These are phyloP conservation scores for Zoysia matrella DNA, from an alignment of 202 grass and related monocot species.

Conservation along the genomic window DNA sequence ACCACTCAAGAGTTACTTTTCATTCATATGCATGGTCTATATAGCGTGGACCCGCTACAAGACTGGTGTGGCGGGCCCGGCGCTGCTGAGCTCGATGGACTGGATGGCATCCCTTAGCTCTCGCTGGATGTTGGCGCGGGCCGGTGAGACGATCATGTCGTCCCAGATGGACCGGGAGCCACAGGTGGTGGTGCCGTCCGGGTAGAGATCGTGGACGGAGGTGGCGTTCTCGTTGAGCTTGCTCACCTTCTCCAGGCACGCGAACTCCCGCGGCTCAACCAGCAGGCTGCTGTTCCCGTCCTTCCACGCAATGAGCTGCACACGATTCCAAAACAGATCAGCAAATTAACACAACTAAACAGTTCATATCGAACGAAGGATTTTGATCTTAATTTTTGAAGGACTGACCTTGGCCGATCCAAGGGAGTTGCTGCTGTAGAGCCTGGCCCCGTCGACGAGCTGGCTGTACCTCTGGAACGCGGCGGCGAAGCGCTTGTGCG, in stretches of 20 bases:
- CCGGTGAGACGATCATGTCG: slow-evolving; percentile 58
- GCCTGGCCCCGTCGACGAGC: slow-evolving; percentile 73
- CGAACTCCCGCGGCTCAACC: slow-evolving; percentile 69
- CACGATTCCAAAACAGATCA: background rate
- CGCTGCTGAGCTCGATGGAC: slow-evolving; percentile 22
- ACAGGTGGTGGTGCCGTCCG: slow-evolving; percentile 51
- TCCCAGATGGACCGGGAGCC: slow-evolving; percentile 74
- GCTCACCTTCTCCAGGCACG: slow-evolving; percentile 71
- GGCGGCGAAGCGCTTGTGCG: slow-evolving; percentile 70
- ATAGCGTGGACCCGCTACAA: background rate
- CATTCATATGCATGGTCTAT: too few relatives aligned
- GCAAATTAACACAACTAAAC: background rate
- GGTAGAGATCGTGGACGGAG: slow-evolving; percentile 73
- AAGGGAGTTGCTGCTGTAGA: slow-evolving; percentile 79
- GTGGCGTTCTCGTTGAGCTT: slow-evolving; percentile 69
- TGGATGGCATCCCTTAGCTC: slow-evolving; percentile 64
- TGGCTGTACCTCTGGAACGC: slow-evolving; percentile 63
- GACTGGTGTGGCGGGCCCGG: background rate
- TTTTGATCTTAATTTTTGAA: too few relatives aligned
- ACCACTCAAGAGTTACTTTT: background rate
- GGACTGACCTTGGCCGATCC: background rate
- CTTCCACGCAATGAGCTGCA: slow-evolving; percentile 84
- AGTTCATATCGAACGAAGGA: too few relatives aligned
- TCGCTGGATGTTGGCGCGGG: slow-evolving; percentile 46
- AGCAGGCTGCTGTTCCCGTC: slow-evolving; percentile 66